phyloP scores from a whole-genome alignment of 805 yeast genomes.

The Kluyveromyces lactis region DNA sequence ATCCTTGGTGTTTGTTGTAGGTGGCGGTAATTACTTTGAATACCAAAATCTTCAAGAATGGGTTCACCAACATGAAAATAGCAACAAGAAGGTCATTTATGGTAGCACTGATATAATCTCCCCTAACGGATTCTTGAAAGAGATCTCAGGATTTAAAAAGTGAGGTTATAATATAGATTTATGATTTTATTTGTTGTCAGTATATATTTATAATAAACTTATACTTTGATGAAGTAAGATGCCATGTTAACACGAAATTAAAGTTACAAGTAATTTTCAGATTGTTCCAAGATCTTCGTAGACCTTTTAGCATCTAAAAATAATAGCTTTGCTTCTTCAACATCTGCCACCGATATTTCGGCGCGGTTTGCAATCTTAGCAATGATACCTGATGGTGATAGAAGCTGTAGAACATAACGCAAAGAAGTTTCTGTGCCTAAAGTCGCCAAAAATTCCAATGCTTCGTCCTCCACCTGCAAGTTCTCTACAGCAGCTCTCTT shows the following conservation, averaged over 20 bases:
- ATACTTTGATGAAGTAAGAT: neutral
- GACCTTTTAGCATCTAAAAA: slow-evolving; percentile 85
- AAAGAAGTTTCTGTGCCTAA: slow-evolving; percentile 73
- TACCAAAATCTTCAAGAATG: slow-evolving; percentile 92
- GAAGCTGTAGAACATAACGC: slow-evolving; percentile 84
- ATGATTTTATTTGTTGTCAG: neutral
- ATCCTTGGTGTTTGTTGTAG: slow-evolving; percentile 84
- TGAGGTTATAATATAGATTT: neutral
- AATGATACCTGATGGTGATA: slow-evolving; percentile 84
- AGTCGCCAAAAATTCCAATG: slow-evolving; percentile 62
- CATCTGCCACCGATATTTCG: slow-evolving; percentile 59
- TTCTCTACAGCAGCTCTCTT: slow-evolving; percentile 77
- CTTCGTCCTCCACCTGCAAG: slow-evolving; percentile 55
- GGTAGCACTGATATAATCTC: slow-evolving; percentile 78
- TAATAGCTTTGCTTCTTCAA: slow-evolving; percentile 74
- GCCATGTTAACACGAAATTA: neutral
- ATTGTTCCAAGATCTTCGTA: slow-evolving; percentile 48
- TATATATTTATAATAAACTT: neutral
- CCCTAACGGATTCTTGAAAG: slow-evolving; percentile 60
- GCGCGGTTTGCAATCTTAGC: slow-evolving; percentile 65
- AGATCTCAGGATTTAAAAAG: slow-evolving; percentile 47
- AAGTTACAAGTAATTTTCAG: slow-evolving; percentile 27
- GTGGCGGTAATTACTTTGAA: slow-evolving; percentile 94
- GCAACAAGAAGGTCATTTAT: slow-evolving; percentile 57
- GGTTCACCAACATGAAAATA: slow-evolving; percentile 40